Evolutionary conservation across 1,284 basidiomycete species (phyloP), one percentile per base, ranked within the genome.

Genomic region (Retiboletus flavoniger): DNA sequence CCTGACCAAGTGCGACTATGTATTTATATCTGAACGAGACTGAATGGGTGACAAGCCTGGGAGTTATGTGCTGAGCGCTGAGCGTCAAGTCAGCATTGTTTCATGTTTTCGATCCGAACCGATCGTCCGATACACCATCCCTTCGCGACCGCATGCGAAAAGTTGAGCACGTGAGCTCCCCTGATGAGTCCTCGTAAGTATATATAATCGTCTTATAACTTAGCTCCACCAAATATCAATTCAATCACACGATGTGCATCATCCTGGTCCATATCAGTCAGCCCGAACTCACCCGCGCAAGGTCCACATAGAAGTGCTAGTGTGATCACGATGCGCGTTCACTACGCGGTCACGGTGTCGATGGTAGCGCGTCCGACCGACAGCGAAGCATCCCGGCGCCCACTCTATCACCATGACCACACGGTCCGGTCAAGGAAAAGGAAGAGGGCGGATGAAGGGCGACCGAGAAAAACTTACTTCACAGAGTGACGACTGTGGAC

Each of bases 371-470:
- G n/a, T n/a, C n/a, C n/a, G n/a, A n/a, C 31, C 31, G 31, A 34
- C 24, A 16, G n/a, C n/a, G 13, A 47, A 56, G 45, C 34, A 6
- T 6, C 31, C 45, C 36, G n/a, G 24, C 32, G 24, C 44, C 42
- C 55, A 41, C 34, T 5, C 28, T 36, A 35, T 57, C 39, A 24
- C 51, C 50, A 53, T 63, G 50, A 21, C 48, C 36, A 51, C 59
- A 34, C 41, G 44, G 41, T 29, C 38, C 24, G 24, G 19, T 19
- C 9, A n/a, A 29, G 43, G 2, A 13, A 38, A 8, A 14, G 29
- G 43, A 45, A 14, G n/a, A 14, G 1, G n/a, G 10, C 17, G 5
- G 7, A 10, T 16, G 19, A 24, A 6, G 13, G 11, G 3, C n/a
- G 7, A 28, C 31, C 48, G 24, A 13, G 13, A 35, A 51, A n/a